Conservation (phyloP, 495 filamentous ascomycete species). For the Antarctomyces pellizariae region DNA sequence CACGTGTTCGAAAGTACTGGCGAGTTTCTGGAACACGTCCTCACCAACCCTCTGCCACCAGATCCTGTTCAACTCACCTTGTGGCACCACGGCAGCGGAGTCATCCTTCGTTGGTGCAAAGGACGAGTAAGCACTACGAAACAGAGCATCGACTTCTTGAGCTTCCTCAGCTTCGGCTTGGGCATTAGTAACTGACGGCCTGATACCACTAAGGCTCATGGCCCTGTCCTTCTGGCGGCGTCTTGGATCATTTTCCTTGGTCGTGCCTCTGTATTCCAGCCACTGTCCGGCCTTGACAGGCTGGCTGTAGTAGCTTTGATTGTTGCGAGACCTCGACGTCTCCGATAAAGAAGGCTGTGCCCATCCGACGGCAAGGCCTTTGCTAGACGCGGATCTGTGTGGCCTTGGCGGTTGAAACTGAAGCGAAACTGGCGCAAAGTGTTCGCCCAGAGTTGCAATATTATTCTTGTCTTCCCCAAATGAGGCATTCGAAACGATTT, state of each 20-base stretch:
- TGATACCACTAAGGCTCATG: slow-evolving; percentile 39
- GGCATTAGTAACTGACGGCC: slow-evolving; percentile 20
- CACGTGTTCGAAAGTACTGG: slow-evolving; percentile 20
- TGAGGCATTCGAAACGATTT: slow-evolving; percentile 33
- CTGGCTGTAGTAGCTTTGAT: slow-evolving; percentile 32
- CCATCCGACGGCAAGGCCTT: slow-evolving; percentile 36
- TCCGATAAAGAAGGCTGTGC: slow-evolving; percentile 26
- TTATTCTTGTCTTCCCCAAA: slow-evolving; percentile 21
- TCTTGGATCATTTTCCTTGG: slow-evolving; percentile 32
- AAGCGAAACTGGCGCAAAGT: slow-evolving; percentile 50
- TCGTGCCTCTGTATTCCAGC: slow-evolving; percentile 41
- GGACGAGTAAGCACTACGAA: slow-evolving; percentile 64
- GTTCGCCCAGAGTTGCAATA: slow-evolving; percentile 45
- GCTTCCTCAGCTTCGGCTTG: slow-evolving; percentile 27
- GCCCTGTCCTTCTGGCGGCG: slow-evolving; percentile 48
- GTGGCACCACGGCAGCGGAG: slow-evolving; percentile 45
- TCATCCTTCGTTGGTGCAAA: slow-evolving; percentile 76
- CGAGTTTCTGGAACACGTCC: slow-evolving; percentile 28
- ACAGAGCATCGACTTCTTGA: slow-evolving; percentile 46
- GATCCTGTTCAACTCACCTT: slow-evolving; percentile 43
- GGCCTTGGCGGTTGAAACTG: slow-evolving; percentile 49
- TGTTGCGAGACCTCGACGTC: slow-evolving; percentile 18
- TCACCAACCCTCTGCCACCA: slow-evolving; percentile 72
- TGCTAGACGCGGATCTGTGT: slow-evolving; percentile 33
- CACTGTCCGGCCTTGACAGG: slow-evolving; percentile 36